These are phyloP conservation scores for Posidonia oceanica DNA, from an alignment of 116 monocot genomes.

Conservation along the genomic window DNA sequence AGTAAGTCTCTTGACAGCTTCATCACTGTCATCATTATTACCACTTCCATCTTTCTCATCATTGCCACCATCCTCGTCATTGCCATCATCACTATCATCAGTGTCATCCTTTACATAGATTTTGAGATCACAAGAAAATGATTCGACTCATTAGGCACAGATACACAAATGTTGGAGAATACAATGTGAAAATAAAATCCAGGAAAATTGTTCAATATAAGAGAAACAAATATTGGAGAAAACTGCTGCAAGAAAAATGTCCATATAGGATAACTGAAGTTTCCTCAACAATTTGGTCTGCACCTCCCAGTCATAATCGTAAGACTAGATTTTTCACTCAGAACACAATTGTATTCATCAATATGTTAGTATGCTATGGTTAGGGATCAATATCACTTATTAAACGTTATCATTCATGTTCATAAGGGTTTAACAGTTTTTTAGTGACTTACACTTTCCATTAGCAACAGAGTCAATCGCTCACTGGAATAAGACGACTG, in stretches of 20 bases:
- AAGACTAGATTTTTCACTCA: no score
- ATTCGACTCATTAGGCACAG: not conserved
- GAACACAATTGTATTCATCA: no score
- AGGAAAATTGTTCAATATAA: no score
- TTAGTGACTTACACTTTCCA: no score
- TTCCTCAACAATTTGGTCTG: no score
- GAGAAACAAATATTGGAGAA: not conserved
- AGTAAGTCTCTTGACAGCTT: constrained; percentile 5
- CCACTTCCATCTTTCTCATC: constrained; percentile 2
- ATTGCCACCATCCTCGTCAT: constrained; percentile 8
- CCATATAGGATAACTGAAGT: not conserved
- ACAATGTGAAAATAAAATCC: no score
- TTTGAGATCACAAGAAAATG: not conserved
- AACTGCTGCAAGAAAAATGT: not conserved
- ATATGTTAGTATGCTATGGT: no score
- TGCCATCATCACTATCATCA: constrained; percentile 5
- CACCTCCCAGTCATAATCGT: no score
- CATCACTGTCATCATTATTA: constrained; percentile 13
- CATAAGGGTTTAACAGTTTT: no score
- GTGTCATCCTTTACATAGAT: not conserved
- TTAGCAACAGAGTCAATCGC: not conserved
- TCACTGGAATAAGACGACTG: not conserved
- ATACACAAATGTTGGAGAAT: not conserved
- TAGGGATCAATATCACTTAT: no score
- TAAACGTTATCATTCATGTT: no score